Conservation (phyloP, 1,139 yeast species). For the Geotrichum histeridarum region DNA sequence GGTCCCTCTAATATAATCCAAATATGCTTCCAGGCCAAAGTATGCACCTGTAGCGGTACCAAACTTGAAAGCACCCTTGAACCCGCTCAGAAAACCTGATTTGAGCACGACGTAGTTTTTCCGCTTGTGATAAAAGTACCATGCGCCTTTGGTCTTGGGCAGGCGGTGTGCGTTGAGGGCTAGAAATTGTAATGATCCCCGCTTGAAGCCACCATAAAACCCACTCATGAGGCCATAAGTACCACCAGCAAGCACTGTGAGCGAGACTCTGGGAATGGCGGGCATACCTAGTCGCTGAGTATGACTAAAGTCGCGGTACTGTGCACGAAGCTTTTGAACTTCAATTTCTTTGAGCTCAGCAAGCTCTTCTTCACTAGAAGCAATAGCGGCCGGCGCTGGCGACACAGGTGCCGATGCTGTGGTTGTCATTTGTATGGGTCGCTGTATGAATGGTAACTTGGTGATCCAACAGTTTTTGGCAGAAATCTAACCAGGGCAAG, state of each 20-base stretch:
- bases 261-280: slow-evolving; percentile 39
- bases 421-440: not conserved
- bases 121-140: slow-evolving; percentile 85
- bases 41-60: slow-evolving; percentile 48
- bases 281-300: slow-evolving; percentile 40
- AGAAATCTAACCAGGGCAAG: not conserved
- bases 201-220: slow-evolving; percentile 54
- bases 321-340: not conserved
- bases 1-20: slow-evolving; percentile 53
- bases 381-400: not conserved
- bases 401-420: not conserved
- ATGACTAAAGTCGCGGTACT: slow-evolving; percentile 8
- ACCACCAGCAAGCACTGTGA: slow-evolving; percentile 42
- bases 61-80: slow-evolving; percentile 44
- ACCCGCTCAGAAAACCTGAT: slow-evolving; percentile 47
- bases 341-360: not conserved
- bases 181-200: slow-evolving; percentile 55
- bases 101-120: slow-evolving; percentile 71
- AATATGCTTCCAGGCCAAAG: slow-evolving; percentile 56
- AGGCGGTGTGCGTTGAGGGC: slow-evolving; percentile 81
- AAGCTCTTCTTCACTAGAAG: not conserved
- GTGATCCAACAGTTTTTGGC: not conserved
- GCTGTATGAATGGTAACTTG: not conserved
- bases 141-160: slow-evolving; percentile 74
- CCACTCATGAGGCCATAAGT: slow-evolving; percentile 60